Conservation (phyloP, 2,329 filamentous ascomycete genomes). For the Beauveria brongniartii region DNA sequence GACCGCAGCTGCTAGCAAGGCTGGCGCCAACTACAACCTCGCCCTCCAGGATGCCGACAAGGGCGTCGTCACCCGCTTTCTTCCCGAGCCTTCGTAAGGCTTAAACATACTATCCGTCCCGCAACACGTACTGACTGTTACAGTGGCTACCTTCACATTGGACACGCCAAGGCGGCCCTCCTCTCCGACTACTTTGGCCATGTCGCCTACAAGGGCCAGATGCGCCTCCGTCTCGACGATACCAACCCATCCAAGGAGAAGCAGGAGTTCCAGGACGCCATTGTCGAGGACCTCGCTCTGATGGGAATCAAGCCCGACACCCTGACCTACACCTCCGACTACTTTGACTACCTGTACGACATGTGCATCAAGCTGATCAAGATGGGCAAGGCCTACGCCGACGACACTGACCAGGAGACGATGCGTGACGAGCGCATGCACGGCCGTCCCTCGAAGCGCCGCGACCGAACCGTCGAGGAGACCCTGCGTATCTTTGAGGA, state of each 20-base stretch:
- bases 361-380: constrained; percentile 78
- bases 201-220: constrained; percentile 81
- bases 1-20: constrained; percentile 60
- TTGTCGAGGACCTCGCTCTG: constrained; percentile 81
- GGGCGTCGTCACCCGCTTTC: constrained; percentile 85
- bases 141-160: constrained; percentile 83
- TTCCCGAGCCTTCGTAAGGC: constrained; percentile 80
- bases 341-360: constrained; percentile 88
- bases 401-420: constrained; percentile 84
- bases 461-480: constrained; percentile 73
- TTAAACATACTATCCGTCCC: not conserved
- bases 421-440: constrained; percentile 82
- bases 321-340: constrained; percentile 86
- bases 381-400: constrained; percentile 82
- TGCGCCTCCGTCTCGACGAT: constrained; percentile 91
- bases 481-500: constrained; percentile 80
- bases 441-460: constrained; percentile 71
- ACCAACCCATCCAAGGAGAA: constrained; percentile 98
- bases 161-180: constrained; percentile 87
- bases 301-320: constrained; percentile 88
- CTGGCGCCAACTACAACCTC: constrained; percentile 83
- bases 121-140: constrained; percentile 5
- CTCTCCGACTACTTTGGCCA: constrained; percentile 97
- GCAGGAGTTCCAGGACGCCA: constrained; percentile 89
- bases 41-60: constrained; percentile 76